Base-by-base conservation (phyloP, 495 filamentous ascomycete species). In the Penicillium crystallinum region DNA sequence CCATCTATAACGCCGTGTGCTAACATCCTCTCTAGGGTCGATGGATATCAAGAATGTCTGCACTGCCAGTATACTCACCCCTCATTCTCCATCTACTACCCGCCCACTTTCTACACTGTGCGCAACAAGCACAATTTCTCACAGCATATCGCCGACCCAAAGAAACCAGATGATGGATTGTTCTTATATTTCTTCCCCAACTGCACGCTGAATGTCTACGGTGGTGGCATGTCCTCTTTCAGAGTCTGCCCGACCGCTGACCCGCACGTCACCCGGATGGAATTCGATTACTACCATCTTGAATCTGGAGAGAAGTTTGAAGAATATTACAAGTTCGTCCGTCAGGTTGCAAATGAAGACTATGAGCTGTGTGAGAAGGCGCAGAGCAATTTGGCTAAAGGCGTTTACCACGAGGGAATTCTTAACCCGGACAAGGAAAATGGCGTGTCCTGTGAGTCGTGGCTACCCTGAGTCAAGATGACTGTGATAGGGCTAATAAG, bases 31-130 rank as follows among this genome's bases (percentile, higher is more conserved):
- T 10, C 3, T 39, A 79, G 74, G 77, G 78, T 84, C 14, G 81
- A 84, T 48, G 81, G 80, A 14, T 84, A 79, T 49, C 81, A 84
- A 59, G 81, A 84, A 63, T 84, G 81, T 53, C 67, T 84, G 12
- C 81, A 84, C 56, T 84, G 81, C 70, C 78, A 81, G 59, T 84
- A 84, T 61, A 82, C 81, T 0, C 81, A 84, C 50, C 81, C 81
- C 0, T 80, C 79, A 8, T 84, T 84, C 63, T 76, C 75, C 4
- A 64, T 80, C 39, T 77, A 68, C 59, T 84, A 84, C 33, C 81
- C 81, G 4, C 77, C 79, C 5, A 82, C 79, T 0, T 81, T 75
- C 62, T 82, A 82, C 62, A 65, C 71, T 9, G 78, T 84, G 10
- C 72, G 73, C 44, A 81, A 81, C 59, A 77, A 77, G 52, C 63